A percentile compares a stretch with the other conserved stretches of the same genome.
phyloP scores from a whole-genome alignment of 768 basidiomycete species.

The Macrolepiota albuminosa region DNA sequence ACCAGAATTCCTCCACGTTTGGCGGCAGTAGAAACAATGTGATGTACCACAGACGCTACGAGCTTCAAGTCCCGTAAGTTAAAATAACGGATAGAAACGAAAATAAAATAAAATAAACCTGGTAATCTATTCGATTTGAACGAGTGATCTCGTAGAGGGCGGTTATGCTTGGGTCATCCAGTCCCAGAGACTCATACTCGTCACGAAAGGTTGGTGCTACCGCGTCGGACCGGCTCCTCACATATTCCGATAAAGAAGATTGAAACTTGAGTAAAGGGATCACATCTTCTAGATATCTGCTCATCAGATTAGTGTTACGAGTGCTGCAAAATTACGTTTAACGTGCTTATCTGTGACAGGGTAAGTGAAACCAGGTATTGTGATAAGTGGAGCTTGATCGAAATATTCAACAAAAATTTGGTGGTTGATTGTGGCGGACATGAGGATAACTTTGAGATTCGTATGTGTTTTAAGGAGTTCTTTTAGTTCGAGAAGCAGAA shows the following conservation, averaged over 20 bases:
- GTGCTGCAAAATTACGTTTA: not conserved
- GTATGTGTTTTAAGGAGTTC: slow-evolving; percentile 63
- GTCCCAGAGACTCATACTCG: slow-evolving; percentile 45
- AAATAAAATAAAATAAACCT: slow-evolving; percentile 33
- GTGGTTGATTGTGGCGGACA: slow-evolving; percentile 96
- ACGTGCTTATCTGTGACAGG: slow-evolving; percentile 73
- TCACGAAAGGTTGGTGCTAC: slow-evolving; percentile 42
- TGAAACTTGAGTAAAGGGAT: slow-evolving; percentile 54
- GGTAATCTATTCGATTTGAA: slow-evolving; percentile 68
- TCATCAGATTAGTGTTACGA: not conserved
- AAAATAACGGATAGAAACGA: not conserved
- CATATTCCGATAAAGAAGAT: slow-evolving; percentile 29
- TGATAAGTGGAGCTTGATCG: slow-evolving; percentile 69
- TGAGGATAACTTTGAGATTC: slow-evolving; percentile 75
- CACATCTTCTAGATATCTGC: slow-evolving; percentile 80
- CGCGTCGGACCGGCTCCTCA: slow-evolving; percentile 39
- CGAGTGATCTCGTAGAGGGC: slow-evolving; percentile 58
- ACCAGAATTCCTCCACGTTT: slow-evolving; percentile 70
- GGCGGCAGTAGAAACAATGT: slow-evolving; percentile 49
- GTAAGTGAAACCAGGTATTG: slow-evolving; percentile 79
- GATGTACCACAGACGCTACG: slow-evolving; percentile 57
- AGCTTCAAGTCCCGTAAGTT: slow-evolving; percentile 35
- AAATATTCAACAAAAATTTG: slow-evolving; percentile 83
- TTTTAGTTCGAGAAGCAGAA: slow-evolving; percentile 79
- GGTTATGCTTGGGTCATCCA: slow-evolving; percentile 45